Percentiles rank a stretch among this genome's conserved stretches.
phyloP scores from a whole-genome alignment of 2,329 filamentous ascomycete genomes.

The Botrytis tulipae region DNA sequence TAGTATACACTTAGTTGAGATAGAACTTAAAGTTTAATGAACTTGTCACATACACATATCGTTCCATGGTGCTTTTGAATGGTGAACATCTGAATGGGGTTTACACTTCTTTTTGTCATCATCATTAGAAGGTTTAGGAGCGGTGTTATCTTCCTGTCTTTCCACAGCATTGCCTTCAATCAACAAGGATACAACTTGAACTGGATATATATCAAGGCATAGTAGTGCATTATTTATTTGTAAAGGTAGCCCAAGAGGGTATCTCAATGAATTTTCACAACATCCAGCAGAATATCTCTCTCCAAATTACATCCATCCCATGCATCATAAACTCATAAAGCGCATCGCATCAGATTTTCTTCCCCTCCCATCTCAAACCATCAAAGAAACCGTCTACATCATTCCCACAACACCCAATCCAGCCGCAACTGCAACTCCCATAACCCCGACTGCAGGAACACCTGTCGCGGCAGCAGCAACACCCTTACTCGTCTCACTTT shows the following conservation, averaged over 20 bases:
- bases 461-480: constrained; percentile 21
- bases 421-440: constrained; percentile 22
- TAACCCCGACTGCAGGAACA: constrained; percentile 16
- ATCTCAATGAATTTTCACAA: not conserved
- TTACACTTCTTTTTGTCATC: not conserved
- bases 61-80: not conserved
- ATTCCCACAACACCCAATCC: constrained; percentile 13
- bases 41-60: not conserved
- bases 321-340: not conserved
- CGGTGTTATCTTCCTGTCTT: not conserved
- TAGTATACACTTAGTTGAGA: constrained; percentile 12
- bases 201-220: not conserved
- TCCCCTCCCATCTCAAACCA: not conserved
- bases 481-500: constrained; percentile 25
- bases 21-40: constrained; percentile 18
- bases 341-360: not conserved
- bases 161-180: not conserved
- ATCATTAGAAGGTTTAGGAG: not conserved
- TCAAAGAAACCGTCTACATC: not conserved
- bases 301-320: not conserved
- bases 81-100: not conserved
- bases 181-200: not conserved
- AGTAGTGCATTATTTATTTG: not conserved
- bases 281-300: not conserved
- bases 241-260: not conserved